Evolutionary conservation across 257 asterid species (phyloP).

Genomic region (Nicotiana tomentosiformis): DNA sequence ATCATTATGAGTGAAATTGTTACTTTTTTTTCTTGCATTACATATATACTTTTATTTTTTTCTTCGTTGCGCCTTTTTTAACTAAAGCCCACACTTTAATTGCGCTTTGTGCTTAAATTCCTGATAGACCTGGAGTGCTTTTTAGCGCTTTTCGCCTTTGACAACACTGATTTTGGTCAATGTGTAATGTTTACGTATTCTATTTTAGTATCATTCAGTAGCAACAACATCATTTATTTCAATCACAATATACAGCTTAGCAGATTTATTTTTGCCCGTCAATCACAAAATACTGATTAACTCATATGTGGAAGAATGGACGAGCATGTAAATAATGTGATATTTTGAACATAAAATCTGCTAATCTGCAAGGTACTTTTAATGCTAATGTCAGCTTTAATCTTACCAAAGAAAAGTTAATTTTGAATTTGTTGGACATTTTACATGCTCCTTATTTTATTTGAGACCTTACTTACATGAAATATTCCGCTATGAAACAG

Average conservation of each 20-base stretch:
- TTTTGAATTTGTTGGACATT: background rate
- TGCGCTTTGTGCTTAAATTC: too few species aligned
- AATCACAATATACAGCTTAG: background rate
- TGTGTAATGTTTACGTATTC: background rate
- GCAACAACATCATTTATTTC: background rate
- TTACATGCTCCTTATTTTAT: background rate
- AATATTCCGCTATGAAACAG: slow-evolving; percentile 28
- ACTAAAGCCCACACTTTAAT: too few species aligned
- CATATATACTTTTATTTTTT: too few species aligned
- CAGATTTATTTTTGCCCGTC: background rate
- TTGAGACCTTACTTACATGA: background rate
- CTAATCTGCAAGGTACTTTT: background rate
- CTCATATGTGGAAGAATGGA: background rate
- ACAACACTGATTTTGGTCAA: background rate
- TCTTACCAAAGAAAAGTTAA: background rate
- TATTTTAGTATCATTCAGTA: background rate
- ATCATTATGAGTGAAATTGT: too few species aligned
- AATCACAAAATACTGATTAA: background rate
- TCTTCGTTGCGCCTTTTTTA: too few species aligned
- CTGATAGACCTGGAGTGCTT: too few species aligned
- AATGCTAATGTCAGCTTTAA: background rate
- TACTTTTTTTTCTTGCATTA: too few species aligned
- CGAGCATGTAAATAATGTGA: background rate
- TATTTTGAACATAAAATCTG: background rate
- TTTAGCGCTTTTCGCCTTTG: too few species aligned